These are phyloP conservation scores for Physaria fendleri DNA, from an alignment of 345 rosid species.

Conservation along the genomic window DNA sequence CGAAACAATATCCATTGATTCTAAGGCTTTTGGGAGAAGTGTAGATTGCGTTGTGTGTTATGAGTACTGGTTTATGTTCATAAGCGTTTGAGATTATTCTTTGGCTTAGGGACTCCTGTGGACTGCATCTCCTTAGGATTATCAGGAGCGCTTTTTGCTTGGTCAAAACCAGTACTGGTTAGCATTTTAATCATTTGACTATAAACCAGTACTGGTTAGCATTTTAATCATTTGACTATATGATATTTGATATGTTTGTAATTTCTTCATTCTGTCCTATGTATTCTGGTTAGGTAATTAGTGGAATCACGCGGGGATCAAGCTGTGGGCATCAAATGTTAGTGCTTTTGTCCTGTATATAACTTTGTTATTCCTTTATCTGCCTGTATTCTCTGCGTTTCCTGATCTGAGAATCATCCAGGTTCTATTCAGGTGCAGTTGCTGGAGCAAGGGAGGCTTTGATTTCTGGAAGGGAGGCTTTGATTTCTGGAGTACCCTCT, in stretches of 20 bases:
- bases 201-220: no score
- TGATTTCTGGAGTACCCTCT: constrained; percentile 44
- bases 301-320: constrained; percentile 90
- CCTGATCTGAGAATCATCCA: constrained; percentile 35
- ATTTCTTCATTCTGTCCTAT: constrained; percentile 8
- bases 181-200: constrained; percentile 28
- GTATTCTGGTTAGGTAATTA: constrained; percentile 60
- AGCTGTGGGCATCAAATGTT: constrained; percentile 90
- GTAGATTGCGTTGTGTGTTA: not conserved
- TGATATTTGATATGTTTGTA: not conserved
- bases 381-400: constrained; percentile 11
- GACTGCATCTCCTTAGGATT: constrained; percentile 96
- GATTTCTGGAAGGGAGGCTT: constrained; percentile 37
- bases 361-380: not conserved
- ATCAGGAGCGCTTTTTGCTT: constrained; percentile 88
- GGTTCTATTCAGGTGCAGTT: constrained; percentile 82
- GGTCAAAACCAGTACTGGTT: constrained; percentile 95
- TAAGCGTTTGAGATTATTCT: not conserved
- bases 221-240: not conserved
- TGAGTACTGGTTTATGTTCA: not conserved
- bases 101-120: constrained; percentile 79
- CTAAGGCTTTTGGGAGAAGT: not conserved
- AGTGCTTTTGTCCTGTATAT: constrained; percentile 19
- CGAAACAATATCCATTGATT: not conserved
- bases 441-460: constrained; percentile 97